These are phyloP conservation scores for Dichotomocladium elegans DNA, from an alignment of 371 early-diverging fungal species.

Conservation along the genomic window DNA sequence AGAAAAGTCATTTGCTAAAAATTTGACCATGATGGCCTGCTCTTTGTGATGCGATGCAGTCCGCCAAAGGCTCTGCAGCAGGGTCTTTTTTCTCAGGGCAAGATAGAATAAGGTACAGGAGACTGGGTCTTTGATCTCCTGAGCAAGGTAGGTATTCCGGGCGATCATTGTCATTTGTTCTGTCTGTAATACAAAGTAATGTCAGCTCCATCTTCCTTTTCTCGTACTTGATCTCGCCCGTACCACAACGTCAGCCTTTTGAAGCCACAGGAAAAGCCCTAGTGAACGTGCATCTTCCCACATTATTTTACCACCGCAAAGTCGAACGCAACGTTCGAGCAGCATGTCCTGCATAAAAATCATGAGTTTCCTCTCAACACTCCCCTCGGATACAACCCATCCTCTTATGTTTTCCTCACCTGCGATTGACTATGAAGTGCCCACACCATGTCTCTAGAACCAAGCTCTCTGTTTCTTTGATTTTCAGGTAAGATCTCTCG, in stretches of 20 bases:
- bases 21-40: constrained; percentile 80
- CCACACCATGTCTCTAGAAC: constrained; percentile 78
- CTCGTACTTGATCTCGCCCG: neutral
- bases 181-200: constrained; percentile 27
- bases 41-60: constrained; percentile 81
- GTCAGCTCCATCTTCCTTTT: neutral
- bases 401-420: constrained; percentile 21
- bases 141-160: constrained; percentile 78
- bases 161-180: constrained; percentile 83
- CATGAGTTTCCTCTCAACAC: neutral
- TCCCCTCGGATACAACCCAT: neutral
- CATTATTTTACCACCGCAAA: constrained; percentile 60
- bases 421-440: constrained; percentile 90
- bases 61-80: constrained; percentile 89
- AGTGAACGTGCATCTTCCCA: constrained; percentile 80
- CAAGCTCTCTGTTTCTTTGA: constrained; percentile 41
- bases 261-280: constrained; percentile 86
- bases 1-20: constrained; percentile 87
- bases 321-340: constrained; percentile 60
- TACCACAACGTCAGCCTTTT: constrained; percentile 72
- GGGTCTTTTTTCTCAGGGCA: constrained; percentile 79
- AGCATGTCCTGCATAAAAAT: constrained; percentile 60
- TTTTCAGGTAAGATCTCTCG: constrained; percentile 41
- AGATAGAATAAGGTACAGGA: constrained; percentile 84
- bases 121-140: constrained; percentile 74